Base-by-base conservation (phyloP, 2,329 filamentous ascomycete species). In the Penicillium brasilianum region DNA sequence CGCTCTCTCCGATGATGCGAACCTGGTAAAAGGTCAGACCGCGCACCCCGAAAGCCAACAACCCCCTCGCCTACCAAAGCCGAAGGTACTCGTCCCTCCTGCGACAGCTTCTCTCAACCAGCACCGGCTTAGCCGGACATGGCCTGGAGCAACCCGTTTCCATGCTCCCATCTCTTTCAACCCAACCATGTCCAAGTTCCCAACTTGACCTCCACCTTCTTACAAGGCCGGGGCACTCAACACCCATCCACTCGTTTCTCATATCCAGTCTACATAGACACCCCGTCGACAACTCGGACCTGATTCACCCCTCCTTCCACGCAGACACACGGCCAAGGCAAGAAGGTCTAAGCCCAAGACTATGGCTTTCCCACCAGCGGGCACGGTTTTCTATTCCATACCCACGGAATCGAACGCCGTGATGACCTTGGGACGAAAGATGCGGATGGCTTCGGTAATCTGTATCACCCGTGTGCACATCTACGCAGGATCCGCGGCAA, bases 1-100 rank as follows among this genome's bases (percentile, higher is more conserved):
- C 30, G 43, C 50, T 43, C 56, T 74, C 76, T 79, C 77, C 77
- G 60, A 75, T 78, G 78, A 80, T 80, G 78, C 61, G 59, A 74
- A 66, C 68, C 73, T 80, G 78, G 78, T 80, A 80, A 80, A 80
- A 80, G 78, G 77, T 80, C 77, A 75, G 77, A 80, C 74, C 68
- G 64, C 66, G 65, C 61, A 54, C 25, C 52, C 65, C 48, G 58
- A 58, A 61, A 39, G 46, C 52, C 51, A 32, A 32, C 49, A 37
- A 55, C 37, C 55, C 55, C 58, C 36, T 53, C 46, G 50, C 52
- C 56, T 13, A 13, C 37, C 22, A 30, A 51, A 55, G 28, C 65
- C 67, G 72, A 71, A 66, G 71, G 70, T 68, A 69, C 70, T 68
- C 58, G 14, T n/a, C 51, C 22, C 20, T 39, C n/a, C 22, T 43